Evolutionary conservation across 306 rosid species (phyloP), one percentile per base, ranked within the genome.

Genomic region (Myrica gale): DNA sequence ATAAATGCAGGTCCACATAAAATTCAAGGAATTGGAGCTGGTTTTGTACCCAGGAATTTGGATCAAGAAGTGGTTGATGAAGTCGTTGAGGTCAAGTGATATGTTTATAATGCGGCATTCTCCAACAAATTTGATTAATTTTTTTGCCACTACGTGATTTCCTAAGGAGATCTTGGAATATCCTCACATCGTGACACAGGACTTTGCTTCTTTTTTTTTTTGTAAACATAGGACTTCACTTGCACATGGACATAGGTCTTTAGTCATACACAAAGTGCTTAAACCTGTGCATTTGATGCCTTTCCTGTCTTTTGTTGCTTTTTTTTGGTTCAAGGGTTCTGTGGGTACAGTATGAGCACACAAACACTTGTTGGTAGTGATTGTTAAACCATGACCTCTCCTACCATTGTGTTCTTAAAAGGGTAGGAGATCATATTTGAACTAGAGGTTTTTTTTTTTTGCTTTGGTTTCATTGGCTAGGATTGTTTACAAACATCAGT

Each of bases 11-110:
- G 99, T 77, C 97, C 99, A 76, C 99, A 95, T 89, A 95, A 95
- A 84, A 95, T 95, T 90, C 99, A 95, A 86, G 99, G 99, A 42
- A 90, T 95, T 79, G 99, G 99, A 70, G 99, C 99, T 87, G 99
- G 99, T 77, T 95, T 95, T 87, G 90, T 95, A 66, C 99, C 97
- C 37, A 62, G 96, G 85, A 95, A 95, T 89, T 88, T 90, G 87
- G 87, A 95, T 82, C 90, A 82, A 87, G 93, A 89, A 43, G 82
- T 95, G 45, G 82, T 95, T 45, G 97, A 95, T 83, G 99, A 92
- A 95, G 78, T 90, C 79, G 82, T 95, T 71, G 87, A 87, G 93
- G 99, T 95, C n/a, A 23, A 68, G 39, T 78, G 70, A 45, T 46
- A 37, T 73, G 21, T 76, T 66, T 62, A 41, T 52, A 9, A 15